Conservation (phyloP, 192 early-diverging fungal genomes). For the Umbelopsis vinacea region DNA sequence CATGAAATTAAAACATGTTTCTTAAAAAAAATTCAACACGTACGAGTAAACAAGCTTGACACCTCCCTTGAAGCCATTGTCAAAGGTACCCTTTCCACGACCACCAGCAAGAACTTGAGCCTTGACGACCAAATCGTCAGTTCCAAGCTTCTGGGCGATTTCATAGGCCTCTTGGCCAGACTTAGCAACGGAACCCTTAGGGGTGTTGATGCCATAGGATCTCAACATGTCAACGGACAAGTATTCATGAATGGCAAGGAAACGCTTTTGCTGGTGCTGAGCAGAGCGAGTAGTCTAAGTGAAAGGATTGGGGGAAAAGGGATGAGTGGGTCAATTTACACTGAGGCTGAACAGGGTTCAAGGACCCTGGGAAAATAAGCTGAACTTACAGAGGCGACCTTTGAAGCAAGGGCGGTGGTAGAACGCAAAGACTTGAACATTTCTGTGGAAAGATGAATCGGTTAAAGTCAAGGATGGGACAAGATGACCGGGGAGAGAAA, state of each 20-base stretch:
- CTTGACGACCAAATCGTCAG: slow-evolving; percentile 44
- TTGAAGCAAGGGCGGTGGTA: slow-evolving; percentile 29
- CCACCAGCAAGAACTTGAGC: slow-evolving; percentile 94
- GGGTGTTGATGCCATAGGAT: slow-evolving; percentile 91
- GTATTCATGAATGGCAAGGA: slow-evolving; percentile 98
- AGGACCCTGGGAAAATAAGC: background rate
- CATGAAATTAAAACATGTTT: background rate
- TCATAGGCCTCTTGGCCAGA: slow-evolving; percentile 87
- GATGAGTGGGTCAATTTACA: background rate
- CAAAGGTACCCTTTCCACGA: slow-evolving; percentile 97
- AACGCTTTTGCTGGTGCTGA: slow-evolving; percentile 69
- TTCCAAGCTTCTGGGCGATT: slow-evolving; percentile 76
- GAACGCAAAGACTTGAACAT: slow-evolving; percentile 42
- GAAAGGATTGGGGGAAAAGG: too few relatives aligned
- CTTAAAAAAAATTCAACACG: slow-evolving; percentile 40
- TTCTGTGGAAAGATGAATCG: background rate
- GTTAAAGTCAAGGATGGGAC: background rate
- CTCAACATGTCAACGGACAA: slow-evolving; percentile 90
- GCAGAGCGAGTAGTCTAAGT: slow-evolving; percentile 31
- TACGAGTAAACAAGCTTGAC: slow-evolving; percentile 92
- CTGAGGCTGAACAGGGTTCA: too few relatives aligned
- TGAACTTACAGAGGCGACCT: slow-evolving; percentile 35
- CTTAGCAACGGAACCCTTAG: slow-evolving; percentile 87
- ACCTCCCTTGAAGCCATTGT: slow-evolving; percentile 95
- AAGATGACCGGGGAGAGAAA: background rate